Conservation (phyloP, 78 protist species). For the Protostelium mycophagum region DNA sequence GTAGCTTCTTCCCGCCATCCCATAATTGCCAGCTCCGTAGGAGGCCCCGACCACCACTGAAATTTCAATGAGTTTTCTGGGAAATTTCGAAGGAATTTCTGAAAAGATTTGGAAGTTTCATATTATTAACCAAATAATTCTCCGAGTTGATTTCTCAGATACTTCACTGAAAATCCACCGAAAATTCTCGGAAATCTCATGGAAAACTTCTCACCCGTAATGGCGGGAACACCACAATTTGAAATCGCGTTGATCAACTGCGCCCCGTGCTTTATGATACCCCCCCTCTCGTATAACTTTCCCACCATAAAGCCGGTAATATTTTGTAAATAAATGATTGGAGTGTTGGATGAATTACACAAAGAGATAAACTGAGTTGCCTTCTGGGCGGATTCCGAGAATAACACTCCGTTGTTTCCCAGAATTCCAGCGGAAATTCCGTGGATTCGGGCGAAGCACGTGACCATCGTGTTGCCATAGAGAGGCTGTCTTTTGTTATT, state of each 20-base stretch:
- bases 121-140: no score
- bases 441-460: constrained; percentile 82
- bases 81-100: no score
- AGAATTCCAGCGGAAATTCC: constrained; percentile 95
- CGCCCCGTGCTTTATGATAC: constrained; percentile 96
- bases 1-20: constrained; percentile 94
- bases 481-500: not conserved
- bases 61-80: constrained; percentile 93
- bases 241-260: constrained; percentile 95
- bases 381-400: constrained; percentile 79
- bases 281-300: constrained; percentile 73
- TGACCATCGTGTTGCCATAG: constrained; percentile 28
- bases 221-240: constrained; percentile 43
- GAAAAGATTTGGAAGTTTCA: no score
- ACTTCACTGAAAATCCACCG: no score
- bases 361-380: constrained; percentile 94
- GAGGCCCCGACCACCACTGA: constrained; percentile 93
- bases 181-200: no score
- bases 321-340: constrained; percentile 93
- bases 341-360: constrained; percentile 87
- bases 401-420: constrained; percentile 94
- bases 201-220: not conserved
- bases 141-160: no score
- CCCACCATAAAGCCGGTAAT: constrained; percentile 98
- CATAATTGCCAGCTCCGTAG: constrained; percentile 98